A percentile compares a stretch with the other conserved stretches of the same genome.
Evolutionary conservation across 495 filamentous ascomycete species (phyloP).

Genomic region (Penicillium verhagenii): DNA sequence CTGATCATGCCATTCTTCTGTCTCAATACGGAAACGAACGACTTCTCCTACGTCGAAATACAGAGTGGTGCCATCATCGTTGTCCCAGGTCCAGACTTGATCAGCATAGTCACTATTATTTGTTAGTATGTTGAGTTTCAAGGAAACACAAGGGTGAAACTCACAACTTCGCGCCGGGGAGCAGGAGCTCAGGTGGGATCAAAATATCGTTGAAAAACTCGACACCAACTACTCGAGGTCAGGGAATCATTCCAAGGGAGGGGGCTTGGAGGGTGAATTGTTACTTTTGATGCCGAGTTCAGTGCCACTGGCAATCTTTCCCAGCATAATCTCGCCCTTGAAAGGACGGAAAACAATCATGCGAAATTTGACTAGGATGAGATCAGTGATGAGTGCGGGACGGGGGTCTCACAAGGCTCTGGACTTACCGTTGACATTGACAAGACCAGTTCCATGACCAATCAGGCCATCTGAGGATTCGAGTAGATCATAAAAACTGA

Average conservation of each 20-base stretch:
- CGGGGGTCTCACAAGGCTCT: neutral
- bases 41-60: constrained; percentile 87
- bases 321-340: constrained; percentile 83
- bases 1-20: constrained; percentile 87
- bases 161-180: constrained; percentile 72
- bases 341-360: constrained; percentile 94
- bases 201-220: constrained; percentile 92
- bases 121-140: constrained; percentile 24
- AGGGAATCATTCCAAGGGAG: neutral
- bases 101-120: constrained; percentile 61
- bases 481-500: constrained; percentile 84
- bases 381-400: neutral
- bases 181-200: constrained; percentile 67
- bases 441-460: constrained; percentile 82
- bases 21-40: constrained; percentile 78
- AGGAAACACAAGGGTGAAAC: constrained; percentile 22
- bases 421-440: constrained; percentile 80
- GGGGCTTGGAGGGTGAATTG: constrained; percentile 18
- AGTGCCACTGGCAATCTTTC: constrained; percentile 70
- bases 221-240: constrained; percentile 59
- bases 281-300: constrained; percentile 72
- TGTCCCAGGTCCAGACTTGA: constrained; percentile 77
- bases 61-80: constrained; percentile 63
- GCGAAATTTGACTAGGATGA: constrained; percentile 74
- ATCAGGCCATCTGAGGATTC: constrained; percentile 88